Evolutionary conservation across 1,284 basidiomycete genomes (phyloP).

Genomic region (Tremellales sp.): DNA sequence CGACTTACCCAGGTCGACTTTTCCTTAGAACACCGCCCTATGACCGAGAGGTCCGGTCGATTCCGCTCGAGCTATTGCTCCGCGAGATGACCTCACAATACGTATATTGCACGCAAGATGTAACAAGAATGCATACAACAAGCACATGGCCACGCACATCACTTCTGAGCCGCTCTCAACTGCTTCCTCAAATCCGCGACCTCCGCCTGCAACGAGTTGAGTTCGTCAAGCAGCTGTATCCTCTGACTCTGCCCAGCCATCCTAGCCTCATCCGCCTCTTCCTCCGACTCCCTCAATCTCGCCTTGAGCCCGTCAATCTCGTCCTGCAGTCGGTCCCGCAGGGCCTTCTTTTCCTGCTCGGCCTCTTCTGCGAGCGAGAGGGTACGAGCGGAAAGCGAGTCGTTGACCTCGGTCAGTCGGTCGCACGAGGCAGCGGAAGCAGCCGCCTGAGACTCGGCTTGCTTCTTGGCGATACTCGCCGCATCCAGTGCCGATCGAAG

Average conservation of each 20-base stretch:
- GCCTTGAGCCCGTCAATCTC: constrained; percentile 35
- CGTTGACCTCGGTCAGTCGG: constrained; percentile 71
- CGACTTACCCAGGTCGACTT: too few species aligned
- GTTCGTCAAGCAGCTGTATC: constrained; percentile 47
- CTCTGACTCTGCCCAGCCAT: constrained; percentile 39
- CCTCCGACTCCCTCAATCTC: constrained; percentile 27
- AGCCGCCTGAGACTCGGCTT: constrained; percentile 64
- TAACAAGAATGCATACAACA: neutral
- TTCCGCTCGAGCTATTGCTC: too few species aligned
- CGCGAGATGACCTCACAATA: too few species aligned
- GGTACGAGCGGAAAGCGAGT: constrained; percentile 64
- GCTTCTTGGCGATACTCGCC: constrained; percentile 59
- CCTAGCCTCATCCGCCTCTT: constrained; percentile 41
- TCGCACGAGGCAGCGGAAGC: constrained; percentile 66
- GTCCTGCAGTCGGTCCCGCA: constrained; percentile 24
- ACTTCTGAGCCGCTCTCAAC: constrained; percentile 17
- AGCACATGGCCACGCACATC: neutral
- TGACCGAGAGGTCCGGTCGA: too few species aligned
- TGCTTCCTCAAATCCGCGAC: constrained; percentile 40
- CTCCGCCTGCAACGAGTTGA: constrained; percentile 48
- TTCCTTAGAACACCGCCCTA: too few species aligned
- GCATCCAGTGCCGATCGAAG: constrained; percentile 63
- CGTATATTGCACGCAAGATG: neutral
- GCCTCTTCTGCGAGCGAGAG: constrained; percentile 72
- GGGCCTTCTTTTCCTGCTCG: constrained; percentile 41